Percentiles rank a stretch among this genome's conserved stretches.
Conservation (phyloP, 352 stramenopile species). For the Elongisporangium prolatum region DNA sequence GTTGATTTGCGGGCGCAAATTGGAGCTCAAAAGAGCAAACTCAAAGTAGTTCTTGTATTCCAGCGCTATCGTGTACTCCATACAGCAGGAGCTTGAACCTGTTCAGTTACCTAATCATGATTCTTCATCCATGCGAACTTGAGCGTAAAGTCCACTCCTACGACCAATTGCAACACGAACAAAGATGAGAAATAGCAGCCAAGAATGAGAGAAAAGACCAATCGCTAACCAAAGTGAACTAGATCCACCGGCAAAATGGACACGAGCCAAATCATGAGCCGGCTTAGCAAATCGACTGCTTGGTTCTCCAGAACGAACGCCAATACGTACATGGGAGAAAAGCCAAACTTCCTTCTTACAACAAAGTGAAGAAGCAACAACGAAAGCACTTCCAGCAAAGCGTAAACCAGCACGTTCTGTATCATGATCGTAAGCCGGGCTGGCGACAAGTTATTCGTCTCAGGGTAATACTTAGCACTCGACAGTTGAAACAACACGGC, state of each 20-base stretch:
- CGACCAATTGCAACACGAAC: no score
- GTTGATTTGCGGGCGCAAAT: no score
- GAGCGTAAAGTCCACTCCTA: no score
- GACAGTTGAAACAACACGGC: neutral
- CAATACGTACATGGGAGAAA: constrained; percentile 20
- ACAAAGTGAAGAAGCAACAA: constrained; percentile 7
- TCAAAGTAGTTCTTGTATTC: no score
- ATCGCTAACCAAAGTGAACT: constrained; percentile 16
- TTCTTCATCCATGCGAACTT: no score
- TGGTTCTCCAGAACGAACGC: constrained; percentile 41
- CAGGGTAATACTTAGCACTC: neutral
- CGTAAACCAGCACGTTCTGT: neutral
- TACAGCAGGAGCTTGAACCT: no score
- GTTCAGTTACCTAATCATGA: no score
- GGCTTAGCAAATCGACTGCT: constrained; percentile 8
- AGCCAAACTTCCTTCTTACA: constrained; percentile 16
- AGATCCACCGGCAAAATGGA: constrained; percentile 25
- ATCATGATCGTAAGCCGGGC: neutral
- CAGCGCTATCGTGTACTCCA: no score
- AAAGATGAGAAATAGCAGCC: no score
- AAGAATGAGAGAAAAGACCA: neutral
- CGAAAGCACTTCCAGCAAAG: neutral
- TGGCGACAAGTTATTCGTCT: neutral
- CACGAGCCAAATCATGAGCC: constrained; percentile 25
- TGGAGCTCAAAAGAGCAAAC: no score